A percentile compares a stretch with the other conserved stretches of the same genome.
Conservation (phyloP, 2,329 filamentous ascomycete genomes). For the Pleurostoma richardsiae region DNA sequence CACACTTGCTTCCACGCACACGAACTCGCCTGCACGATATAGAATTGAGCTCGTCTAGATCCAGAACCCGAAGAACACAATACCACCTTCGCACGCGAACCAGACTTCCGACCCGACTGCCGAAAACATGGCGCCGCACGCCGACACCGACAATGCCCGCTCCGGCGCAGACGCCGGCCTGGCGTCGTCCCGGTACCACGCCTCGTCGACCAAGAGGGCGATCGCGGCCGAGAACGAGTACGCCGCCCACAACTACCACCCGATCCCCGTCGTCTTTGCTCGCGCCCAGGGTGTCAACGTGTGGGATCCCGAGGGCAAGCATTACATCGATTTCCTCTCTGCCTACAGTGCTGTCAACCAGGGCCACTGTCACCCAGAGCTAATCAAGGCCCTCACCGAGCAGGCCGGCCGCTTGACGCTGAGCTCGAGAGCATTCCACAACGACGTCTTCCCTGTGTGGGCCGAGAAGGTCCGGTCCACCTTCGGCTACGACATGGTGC, state of each 20-base stretch:
- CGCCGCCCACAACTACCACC: slow-evolving; percentile 98
- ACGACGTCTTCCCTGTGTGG: slow-evolving; percentile 95
- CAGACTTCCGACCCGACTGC: too few species aligned
- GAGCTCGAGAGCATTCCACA: slow-evolving; percentile 94
- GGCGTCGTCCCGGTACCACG: slow-evolving; percentile 54
- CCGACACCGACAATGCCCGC: slow-evolving; percentile 32
- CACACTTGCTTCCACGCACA: too few species aligned
- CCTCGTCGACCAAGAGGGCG: slow-evolving; percentile 71
- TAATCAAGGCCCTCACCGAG: slow-evolving; percentile 83
- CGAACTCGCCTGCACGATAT: too few species aligned
- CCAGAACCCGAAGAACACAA: too few species aligned
- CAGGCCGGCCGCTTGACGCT: slow-evolving; percentile 87
- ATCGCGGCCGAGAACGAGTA: slow-evolving; percentile 77
- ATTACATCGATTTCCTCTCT: slow-evolving; percentile 97
- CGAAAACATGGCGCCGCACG: slow-evolving; percentile 52
- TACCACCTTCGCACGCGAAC: too few species aligned
- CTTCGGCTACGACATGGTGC: slow-evolving; percentile 95
- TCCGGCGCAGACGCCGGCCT: slow-evolving; percentile 24
- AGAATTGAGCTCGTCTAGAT: too few species aligned
- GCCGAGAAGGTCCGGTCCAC: slow-evolving; percentile 84
- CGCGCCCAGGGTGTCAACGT: slow-evolving; percentile 80
- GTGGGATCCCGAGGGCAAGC: slow-evolving; percentile 93
- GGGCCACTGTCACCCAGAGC: slow-evolving; percentile 94
- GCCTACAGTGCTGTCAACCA: slow-evolving; percentile 98
- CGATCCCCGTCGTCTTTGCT: slow-evolving; percentile 88